phyloP scores from a whole-genome alignment of 345 rosid genomes.

The Linum trigynum region DNA sequence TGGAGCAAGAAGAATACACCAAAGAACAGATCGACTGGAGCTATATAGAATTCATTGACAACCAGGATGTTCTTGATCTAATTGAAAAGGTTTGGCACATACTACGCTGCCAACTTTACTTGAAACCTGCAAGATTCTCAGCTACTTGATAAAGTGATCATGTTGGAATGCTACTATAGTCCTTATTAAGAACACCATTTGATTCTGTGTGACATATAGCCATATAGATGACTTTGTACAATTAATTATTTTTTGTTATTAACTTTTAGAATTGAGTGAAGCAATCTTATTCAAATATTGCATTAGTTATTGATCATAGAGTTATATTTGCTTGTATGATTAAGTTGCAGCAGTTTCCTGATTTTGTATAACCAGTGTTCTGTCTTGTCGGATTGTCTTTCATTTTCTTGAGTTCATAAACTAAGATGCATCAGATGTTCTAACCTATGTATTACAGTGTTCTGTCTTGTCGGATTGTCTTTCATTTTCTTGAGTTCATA shows the following conservation, averaged over 20 bases:
- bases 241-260: not conserved
- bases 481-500: no score
- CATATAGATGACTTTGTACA: not conserved
- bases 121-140: not conserved
- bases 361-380: no score
- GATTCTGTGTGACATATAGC: not conserved
- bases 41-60: slow-evolving; percentile 8
- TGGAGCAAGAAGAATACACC: slow-evolving; percentile 12
- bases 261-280: not conserved
- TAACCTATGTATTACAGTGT: no score
- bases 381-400: no score
- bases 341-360: no score
- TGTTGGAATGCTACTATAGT: not conserved
- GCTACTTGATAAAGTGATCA: not conserved
- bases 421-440: no score
- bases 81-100: slow-evolving; percentile 3
- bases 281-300: no score
- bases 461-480: no score
- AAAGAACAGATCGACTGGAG: slow-evolving; percentile 11
- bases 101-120: not conserved
- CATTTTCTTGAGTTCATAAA: no score
- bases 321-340: no score
- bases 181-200: not conserved
- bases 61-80: slow-evolving; percentile 9
- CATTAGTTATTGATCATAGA: no score